Conservation (phyloP, 2,329 filamentous ascomycete species). For the Sporothrix pseudoabietina region DNA sequence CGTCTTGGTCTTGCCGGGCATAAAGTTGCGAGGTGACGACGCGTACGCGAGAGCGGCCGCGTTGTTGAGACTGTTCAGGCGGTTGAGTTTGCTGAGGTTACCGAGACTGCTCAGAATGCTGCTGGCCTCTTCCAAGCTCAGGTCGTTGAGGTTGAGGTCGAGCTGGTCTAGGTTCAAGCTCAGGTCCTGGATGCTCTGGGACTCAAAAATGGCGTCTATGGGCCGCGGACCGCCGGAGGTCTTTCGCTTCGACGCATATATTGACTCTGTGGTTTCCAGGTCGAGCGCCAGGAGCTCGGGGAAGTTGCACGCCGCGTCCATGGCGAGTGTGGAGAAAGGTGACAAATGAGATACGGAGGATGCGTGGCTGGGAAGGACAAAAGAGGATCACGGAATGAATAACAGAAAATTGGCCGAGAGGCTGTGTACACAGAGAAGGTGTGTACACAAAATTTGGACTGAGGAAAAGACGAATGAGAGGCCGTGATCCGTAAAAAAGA, state of each 20-base stretch:
- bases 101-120: slow-evolving; percentile 4
- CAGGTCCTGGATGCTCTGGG: slow-evolving; percentile 22
- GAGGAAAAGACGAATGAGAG: neutral
- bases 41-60: neutral
- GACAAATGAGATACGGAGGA: neutral
- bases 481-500: neutral
- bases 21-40: neutral
- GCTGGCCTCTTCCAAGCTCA: slow-evolving; percentile 7
- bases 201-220: slow-evolving; percentile 27
- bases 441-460: neutral
- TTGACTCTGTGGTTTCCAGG: slow-evolving; percentile 51
- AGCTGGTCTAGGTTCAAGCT: slow-evolving; percentile 1
- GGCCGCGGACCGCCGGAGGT: slow-evolving; percentile 52
- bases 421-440: neutral
- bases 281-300: slow-evolving; percentile 60
- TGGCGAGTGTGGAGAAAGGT: slow-evolving; percentile 26
- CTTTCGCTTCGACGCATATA: slow-evolving; percentile 56
- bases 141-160: neutral
- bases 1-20: neutral
- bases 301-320: slow-evolving; percentile 49
- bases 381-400: neutral
- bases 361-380: neutral
- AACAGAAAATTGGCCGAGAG: neutral
- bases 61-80: neutral
- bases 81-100: slow-evolving; percentile 9